Conservation (phyloP, 179 eudicot genomes). For the Heliamphora pulchella region DNA sequence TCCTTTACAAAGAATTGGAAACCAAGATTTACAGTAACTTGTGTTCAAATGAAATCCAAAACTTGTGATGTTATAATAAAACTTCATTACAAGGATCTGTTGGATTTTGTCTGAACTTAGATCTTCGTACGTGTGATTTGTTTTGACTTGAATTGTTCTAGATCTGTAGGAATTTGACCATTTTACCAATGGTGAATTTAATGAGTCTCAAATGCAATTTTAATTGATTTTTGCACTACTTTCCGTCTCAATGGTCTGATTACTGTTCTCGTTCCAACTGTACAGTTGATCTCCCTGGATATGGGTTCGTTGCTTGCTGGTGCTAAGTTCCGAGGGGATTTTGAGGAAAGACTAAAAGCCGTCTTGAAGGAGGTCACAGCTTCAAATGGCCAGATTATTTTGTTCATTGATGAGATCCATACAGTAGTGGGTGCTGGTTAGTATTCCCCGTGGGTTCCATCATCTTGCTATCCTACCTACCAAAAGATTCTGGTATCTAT, state of each 20-base stretch:
- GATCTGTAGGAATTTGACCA: neutral
- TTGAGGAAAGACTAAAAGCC: conserved; percentile 95
- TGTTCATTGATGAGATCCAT: conserved; percentile 93
- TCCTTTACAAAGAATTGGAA: neutral
- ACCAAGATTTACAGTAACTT: neutral
- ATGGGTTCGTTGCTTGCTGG: conserved; percentile 97
- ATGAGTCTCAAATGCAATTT: neutral
- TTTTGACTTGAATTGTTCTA: neutral
- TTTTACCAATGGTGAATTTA: neutral
- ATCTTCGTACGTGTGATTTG: neutral
- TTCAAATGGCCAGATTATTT: conserved; percentile 87
- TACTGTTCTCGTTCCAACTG: neutral
- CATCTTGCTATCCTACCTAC: no score
- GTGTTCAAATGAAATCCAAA: neutral
- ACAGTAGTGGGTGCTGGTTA: conserved; percentile 97
- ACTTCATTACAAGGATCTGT: neutral
- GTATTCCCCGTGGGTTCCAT: neutral
- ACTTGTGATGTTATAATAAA: neutral
- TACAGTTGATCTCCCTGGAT: conserved; percentile 88
- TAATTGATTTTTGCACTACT: neutral
- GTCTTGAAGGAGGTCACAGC: conserved; percentile 89
- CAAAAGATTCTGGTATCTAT: neutral
- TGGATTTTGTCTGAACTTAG: neutral
- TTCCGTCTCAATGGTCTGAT: conserved; percentile 1
- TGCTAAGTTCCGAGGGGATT: conserved; percentile 93